Percentiles rank a stretch among this genome's conserved stretches.
phyloP scores from a whole-genome alignment of 345 rosid species.

The Theobroma cacao region DNA sequence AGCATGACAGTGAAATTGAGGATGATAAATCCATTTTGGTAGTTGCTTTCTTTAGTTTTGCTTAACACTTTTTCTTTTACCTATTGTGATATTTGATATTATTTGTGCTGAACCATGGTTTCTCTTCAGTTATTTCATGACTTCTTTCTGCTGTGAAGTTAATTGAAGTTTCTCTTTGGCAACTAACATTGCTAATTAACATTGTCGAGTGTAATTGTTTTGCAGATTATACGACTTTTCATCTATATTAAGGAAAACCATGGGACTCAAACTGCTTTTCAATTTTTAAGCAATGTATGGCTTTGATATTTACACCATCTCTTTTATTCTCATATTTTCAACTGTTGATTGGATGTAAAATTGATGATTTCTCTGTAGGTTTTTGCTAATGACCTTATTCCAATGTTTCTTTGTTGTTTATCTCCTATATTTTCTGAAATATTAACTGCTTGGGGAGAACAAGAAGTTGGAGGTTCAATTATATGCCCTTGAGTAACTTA shows the following conservation, averaged over 20 bases:
- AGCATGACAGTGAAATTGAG: constrained; percentile 41
- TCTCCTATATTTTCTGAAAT: constrained; percentile 6
- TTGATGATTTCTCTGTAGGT: not conserved
- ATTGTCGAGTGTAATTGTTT: constrained; percentile 16
- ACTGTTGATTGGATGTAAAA: not conserved
- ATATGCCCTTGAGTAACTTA: constrained; percentile 2
- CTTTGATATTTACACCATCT: constrained; percentile 7
- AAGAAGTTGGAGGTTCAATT: not conserved
- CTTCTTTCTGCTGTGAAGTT: not conserved
- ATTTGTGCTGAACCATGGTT: not conserved
- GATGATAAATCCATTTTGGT: constrained; percentile 91
- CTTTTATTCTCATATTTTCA: not conserved
- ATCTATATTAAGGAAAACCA: constrained; percentile 79
- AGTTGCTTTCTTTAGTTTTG: constrained; percentile 30
- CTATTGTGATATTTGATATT: not conserved
- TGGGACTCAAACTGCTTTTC: constrained; percentile 75
- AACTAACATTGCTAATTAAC: constrained; percentile 11
- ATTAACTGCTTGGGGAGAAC: not conserved
- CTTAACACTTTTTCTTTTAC: constrained; percentile 4
- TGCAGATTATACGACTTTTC: constrained; percentile 90
- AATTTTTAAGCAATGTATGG: constrained; percentile 82
- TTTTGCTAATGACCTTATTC: constrained; percentile 9
- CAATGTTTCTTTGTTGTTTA: constrained; percentile 12
- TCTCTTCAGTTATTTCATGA: not conserved
- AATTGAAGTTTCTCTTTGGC: constrained; percentile 3